Evolutionary conservation across 768 basidiomycete genomes (phyloP), one percentile per base, ranked within the genome.

Genomic region (Trametes gibbosa): DNA sequence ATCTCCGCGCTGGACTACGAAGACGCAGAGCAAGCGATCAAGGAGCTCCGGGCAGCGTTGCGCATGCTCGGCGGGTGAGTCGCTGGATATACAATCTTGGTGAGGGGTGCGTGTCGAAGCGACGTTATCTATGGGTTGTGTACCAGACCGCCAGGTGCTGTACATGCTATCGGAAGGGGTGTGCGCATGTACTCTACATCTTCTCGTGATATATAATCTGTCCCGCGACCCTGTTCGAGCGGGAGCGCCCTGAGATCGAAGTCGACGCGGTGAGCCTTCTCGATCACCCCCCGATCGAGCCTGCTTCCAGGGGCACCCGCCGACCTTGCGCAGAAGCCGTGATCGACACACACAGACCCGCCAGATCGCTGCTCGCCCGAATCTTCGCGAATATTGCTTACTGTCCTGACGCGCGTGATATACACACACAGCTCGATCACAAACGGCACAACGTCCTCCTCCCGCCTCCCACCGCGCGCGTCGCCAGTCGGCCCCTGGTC

Each of bases 1-100:
- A 92, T 98, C 57, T 93, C 91, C 29, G 85, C 97, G n/a, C 77
- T 99, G 54, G 94, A 98, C 69, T 98, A 95, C 70, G 96, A 98
- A 69, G 96, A 99, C 72, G 79, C 80, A 10, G 89, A 90, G 63
- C 90, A 91, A 66, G 96, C 96, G 17, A 81, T 83, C 68, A 87
- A 82, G 69, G 94, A 99, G 73, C 73, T 99, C 64, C 79, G 82
- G 63, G 78, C 82, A 35, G 96, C 96, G 14, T 73, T 99, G 62
- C 78, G 77, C 32, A 72, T 83, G 34, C 75, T 93, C 21, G 89
- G 84, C 23, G 85, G 77, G 4, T 83, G 58, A 37, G 29, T 19
- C n/a, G n/a, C n/a, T n/a, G n/a, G n/a, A n/a, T n/a, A n/a, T n/a
- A n/a, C n/a, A n/a, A n/a, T n/a, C n/a, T n/a, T n/a, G n/a, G n/a